Percentiles rank a stretch among this genome's conserved stretches.
Evolutionary conservation across 192 early-diverging fungal genomes (phyloP).

Genomic region (Linnemannia zychae): DNA sequence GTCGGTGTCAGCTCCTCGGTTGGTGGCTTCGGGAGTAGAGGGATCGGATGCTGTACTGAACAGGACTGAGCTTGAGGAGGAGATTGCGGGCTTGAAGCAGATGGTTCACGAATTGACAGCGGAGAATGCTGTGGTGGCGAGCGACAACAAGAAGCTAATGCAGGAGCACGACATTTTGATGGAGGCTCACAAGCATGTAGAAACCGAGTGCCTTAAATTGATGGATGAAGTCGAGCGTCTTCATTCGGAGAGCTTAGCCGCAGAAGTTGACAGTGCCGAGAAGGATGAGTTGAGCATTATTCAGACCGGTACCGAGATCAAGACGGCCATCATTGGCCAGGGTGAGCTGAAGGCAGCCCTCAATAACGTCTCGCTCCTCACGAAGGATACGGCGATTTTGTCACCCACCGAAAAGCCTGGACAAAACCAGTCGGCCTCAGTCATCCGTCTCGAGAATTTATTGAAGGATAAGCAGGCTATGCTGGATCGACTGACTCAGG

Average conservation of each 20-base stretch:
- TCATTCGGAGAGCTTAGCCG: slow-evolving; percentile 65
- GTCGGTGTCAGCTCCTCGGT: slow-evolving; percentile 27
- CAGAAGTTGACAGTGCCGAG: slow-evolving; percentile 19
- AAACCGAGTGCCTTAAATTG: slow-evolving; percentile 79
- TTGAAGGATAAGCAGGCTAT: slow-evolving; percentile 61
- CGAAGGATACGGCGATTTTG: slow-evolving; percentile 41
- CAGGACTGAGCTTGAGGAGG: slow-evolving; percentile 57
- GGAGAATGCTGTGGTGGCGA: slow-evolving; percentile 63
- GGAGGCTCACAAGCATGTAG: slow-evolving; percentile 75
- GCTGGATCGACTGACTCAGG: slow-evolving; percentile 58
- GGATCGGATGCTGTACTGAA: slow-evolving; percentile 29
- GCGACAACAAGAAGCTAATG: slow-evolving; percentile 67
- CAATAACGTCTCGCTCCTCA: slow-evolving; percentile 45
- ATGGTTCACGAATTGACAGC: slow-evolving; percentile 63
- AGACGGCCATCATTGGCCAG: slow-evolving; percentile 61
- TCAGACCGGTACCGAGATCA: slow-evolving; percentile 22
- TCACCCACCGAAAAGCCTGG: slow-evolving; percentile 13
- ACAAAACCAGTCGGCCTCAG: slow-evolving; percentile 37
- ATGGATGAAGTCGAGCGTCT: slow-evolving; percentile 84
- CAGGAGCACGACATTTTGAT: slow-evolving; percentile 66
- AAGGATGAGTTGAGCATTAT: slow-evolving; percentile 29
- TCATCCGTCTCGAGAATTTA: slow-evolving; percentile 50
- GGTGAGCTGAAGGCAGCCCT: slow-evolving; percentile 49
- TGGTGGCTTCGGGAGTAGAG: slow-evolving; percentile 7
- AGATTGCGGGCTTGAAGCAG: slow-evolving; percentile 58